phyloP scores from a whole-genome alignment of 805 yeast species.

The Zygoascus biomembranicola region DNA sequence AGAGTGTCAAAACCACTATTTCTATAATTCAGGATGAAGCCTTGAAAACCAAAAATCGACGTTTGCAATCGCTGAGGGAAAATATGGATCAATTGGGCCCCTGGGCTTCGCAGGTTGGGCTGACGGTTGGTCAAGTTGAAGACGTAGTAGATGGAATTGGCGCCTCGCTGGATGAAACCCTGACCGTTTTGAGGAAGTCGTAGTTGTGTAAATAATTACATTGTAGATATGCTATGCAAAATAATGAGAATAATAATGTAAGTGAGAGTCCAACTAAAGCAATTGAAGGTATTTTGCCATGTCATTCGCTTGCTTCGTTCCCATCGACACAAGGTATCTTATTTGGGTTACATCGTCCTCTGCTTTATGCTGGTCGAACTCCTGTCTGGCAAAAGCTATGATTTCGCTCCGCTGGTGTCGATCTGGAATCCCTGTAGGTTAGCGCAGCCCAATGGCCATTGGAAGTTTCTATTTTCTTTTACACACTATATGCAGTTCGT shows the following conservation, averaged over 20 bases:
- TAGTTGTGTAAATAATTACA: neutral
- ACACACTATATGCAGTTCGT: constrained; percentile 24
- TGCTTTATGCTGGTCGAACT: constrained; percentile 22
- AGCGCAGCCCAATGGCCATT: neutral
- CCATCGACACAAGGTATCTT: constrained; percentile 26
- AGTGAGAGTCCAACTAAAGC: neutral
- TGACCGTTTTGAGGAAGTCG: constrained; percentile 3
- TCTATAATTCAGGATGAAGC: neutral
- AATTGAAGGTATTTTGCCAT: constrained; percentile 21
- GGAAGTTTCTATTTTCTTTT: neutral
- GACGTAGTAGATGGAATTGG: constrained; percentile 15
- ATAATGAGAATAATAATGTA: neutral
- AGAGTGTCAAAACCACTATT: neutral
- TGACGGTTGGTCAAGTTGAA: constrained; percentile 11
- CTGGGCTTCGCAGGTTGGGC: constrained; percentile 15
- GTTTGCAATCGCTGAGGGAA: constrained; percentile 3
- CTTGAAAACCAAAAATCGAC: constrained; percentile 5
- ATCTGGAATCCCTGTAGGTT: constrained; percentile 10
- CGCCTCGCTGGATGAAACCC: constrained; percentile 9
- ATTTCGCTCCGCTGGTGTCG: constrained; percentile 22
- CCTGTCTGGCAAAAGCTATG: constrained; percentile 28
- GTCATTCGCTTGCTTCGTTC: constrained; percentile 26
- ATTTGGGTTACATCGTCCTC: constrained; percentile 27
- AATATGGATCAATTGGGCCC: constrained; percentile 7
- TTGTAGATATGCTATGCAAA: neutral